Evolutionary conservation across 805 yeast species (phyloP), one percentile per base, ranked within the genome.

Genomic region (Candida tammaniensis): DNA sequence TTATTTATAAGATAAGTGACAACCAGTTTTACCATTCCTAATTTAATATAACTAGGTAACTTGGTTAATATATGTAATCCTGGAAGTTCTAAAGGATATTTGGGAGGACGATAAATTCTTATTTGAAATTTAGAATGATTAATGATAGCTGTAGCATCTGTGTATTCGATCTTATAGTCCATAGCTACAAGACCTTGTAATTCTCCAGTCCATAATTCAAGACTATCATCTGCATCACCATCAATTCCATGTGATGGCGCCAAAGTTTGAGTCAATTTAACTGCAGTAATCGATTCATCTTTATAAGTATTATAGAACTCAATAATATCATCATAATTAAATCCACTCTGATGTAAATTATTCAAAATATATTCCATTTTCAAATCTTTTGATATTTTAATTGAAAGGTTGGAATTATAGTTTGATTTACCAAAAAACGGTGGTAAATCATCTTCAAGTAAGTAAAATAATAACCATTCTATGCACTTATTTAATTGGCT

Each of bases 371-470:
- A 70, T 52, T 85, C 86, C n/a, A 56, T 51, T 34, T 71, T 67
- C 24, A 79, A 49, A 44, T 77, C 72, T 8, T 68, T 70, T 4
- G 81, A 61, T n/a, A 75, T 61, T 40, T 74, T 83, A 26, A 83
- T 64, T 34, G 73, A 69, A 16, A 79, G 72, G 30, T 72, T 74
- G 0, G 82, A 65, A 46, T 80, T 87, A 28, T 70, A 70, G 15
- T 71, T 69, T 25, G 75, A 61, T 40, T 80, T 78, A 12, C 72
- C 68, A 48, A 84, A 84, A 30, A 68, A 63, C 0, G 60, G 46
- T 0, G 98, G 98, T 20, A 91, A 63, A 49, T 91, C 98, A 52
- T 89, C 98, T 43, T 93, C 97, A 0, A 98, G 98, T 3, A 91
- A 76, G 50, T 91, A 93, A 45, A 89, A 80, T 8, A 91, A 59